Evolutionary conservation across 2,329 filamentous ascomycete genomes (phyloP).

Genomic region (Aureobasidium sp.): DNA sequence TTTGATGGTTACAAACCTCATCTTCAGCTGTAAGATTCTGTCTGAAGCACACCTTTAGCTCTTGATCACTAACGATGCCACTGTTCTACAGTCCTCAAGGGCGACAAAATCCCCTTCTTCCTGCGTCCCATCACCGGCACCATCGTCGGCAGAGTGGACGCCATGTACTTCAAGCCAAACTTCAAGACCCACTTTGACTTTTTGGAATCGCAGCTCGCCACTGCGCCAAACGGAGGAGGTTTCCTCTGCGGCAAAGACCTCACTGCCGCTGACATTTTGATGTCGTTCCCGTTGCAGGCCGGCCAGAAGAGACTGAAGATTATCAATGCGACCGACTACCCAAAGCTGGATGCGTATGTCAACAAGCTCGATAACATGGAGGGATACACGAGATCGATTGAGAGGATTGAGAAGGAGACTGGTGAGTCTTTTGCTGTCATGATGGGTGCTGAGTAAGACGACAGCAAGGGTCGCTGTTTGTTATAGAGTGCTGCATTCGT

Average conservation of each 20-base stretch:
- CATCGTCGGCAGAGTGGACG: slow-evolving; percentile 45
- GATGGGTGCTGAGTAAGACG: background rate
- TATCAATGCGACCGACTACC: slow-evolving; percentile 38
- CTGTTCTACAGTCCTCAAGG: slow-evolving; percentile 14
- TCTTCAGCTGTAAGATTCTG: slow-evolving; percentile 48
- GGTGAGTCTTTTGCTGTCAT: slow-evolving; percentile 23
- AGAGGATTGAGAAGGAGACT: slow-evolving; percentile 41
- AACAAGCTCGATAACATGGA: slow-evolving; percentile 39
- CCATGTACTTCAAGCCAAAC: slow-evolving; percentile 40
- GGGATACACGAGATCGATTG: slow-evolving; percentile 41
- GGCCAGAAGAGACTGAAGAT: slow-evolving; percentile 29
- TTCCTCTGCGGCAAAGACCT: slow-evolving; percentile 45
- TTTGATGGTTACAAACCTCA: slow-evolving; percentile 55
- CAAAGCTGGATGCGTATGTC: slow-evolving; percentile 41
- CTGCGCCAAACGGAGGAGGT: slow-evolving; percentile 41
- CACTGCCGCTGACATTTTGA: slow-evolving; percentile 47
- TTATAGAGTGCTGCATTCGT: background rate
- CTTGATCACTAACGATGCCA: background rate
- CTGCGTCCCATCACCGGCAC: slow-evolving; percentile 55
- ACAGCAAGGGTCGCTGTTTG: background rate
- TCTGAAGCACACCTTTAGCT: no score
- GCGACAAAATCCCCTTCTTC: slow-evolving; percentile 55
- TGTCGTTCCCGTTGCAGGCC: slow-evolving; percentile 46
- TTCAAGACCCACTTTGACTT: slow-evolving; percentile 44
- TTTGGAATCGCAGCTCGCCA: slow-evolving; percentile 44